Evolutionary conservation across 176 grass and related monocot genomes (phyloP).

Genomic region (Juncus inflexus): DNA sequence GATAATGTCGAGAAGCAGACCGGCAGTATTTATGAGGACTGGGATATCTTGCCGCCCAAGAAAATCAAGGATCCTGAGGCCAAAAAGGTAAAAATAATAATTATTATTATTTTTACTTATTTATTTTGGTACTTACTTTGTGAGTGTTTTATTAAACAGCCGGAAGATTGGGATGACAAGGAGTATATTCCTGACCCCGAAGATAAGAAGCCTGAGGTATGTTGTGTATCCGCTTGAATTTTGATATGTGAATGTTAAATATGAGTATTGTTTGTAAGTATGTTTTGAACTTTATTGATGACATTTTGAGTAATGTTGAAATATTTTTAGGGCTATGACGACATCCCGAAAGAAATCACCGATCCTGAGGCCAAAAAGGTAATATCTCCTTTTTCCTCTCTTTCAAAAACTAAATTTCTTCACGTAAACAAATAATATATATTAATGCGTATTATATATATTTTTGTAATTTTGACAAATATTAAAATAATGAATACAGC

Average conservation of each 20-base stretch:
- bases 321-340: constrained; percentile 61
- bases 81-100: constrained; percentile 81
- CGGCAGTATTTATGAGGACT: constrained; percentile 70
- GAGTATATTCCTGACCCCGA: constrained; percentile 61
- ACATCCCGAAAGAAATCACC: constrained; percentile 53
- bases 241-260: neutral
- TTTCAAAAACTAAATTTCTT: too few relatives aligned
- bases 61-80: constrained; percentile 79
- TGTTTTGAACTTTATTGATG: too few relatives aligned
- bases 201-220: constrained; percentile 67
- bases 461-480: constrained; percentile 12
- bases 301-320: neutral
- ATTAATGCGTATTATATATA: neutral
- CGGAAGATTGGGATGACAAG: constrained; percentile 67
- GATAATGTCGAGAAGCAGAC: constrained; percentile 77
- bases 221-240: neutral
- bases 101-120: constrained; percentile 1
- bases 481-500: constrained; percentile 40
- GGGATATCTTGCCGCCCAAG: constrained; percentile 85
- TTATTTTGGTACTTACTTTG: too few relatives aligned
- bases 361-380: constrained; percentile 89
- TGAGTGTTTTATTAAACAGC: constrained; percentile 37
- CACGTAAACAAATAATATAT: neutral
- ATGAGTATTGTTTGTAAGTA: neutral
- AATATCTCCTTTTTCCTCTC: neutral